These are phyloP conservation scores for Cerioporus squamosus DNA, from an alignment of 1,284 basidiomycete genomes.

Conservation along the genomic window DNA sequence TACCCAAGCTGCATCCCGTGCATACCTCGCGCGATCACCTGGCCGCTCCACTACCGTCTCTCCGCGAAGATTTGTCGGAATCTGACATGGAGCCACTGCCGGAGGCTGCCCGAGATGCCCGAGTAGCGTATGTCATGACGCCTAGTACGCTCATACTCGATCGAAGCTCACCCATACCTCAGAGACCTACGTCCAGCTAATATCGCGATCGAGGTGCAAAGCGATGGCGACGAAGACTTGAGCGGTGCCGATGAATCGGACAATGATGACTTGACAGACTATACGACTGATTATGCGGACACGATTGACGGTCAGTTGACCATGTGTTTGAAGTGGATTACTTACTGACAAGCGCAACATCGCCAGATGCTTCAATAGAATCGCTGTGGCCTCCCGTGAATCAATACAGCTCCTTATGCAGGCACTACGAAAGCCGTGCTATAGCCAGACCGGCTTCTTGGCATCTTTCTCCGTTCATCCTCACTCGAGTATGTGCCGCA, in stretches of 20 bases:
- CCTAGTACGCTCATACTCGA: not conserved
- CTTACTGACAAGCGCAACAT: not conserved
- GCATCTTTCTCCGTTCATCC: constrained; percentile 43
- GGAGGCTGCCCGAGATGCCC: constrained; percentile 68
- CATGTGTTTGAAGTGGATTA: not conserved
- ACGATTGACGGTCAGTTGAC: constrained; percentile 28
- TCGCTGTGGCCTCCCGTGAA: constrained; percentile 20
- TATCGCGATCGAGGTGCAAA: constrained; percentile 29
- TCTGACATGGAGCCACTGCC: constrained; percentile 68
- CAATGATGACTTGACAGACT: constrained; percentile 66
- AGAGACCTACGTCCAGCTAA: constrained; percentile 59
- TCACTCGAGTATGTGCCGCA: constrained; percentile 28
- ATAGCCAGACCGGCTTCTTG: constrained; percentile 38
- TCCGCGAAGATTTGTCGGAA: constrained; percentile 46
- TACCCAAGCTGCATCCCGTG: constrained; percentile 35
- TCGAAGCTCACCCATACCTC: not conserved
- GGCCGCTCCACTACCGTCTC: constrained; percentile 1
- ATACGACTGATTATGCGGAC: constrained; percentile 61
- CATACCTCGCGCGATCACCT: constrained; percentile 1
- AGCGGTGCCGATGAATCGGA: constrained; percentile 80
- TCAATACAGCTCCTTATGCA: constrained; percentile 32
- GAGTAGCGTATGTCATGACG: constrained; percentile 55
- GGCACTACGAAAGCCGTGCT: constrained; percentile 35
- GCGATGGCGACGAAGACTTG: constrained; percentile 55
- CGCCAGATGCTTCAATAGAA: constrained; percentile 15